Evolutionary conservation across 1,284 basidiomycete species (phyloP), one percentile per base, ranked within the genome.

Genomic region (Papiliotrema laurentii): DNA sequence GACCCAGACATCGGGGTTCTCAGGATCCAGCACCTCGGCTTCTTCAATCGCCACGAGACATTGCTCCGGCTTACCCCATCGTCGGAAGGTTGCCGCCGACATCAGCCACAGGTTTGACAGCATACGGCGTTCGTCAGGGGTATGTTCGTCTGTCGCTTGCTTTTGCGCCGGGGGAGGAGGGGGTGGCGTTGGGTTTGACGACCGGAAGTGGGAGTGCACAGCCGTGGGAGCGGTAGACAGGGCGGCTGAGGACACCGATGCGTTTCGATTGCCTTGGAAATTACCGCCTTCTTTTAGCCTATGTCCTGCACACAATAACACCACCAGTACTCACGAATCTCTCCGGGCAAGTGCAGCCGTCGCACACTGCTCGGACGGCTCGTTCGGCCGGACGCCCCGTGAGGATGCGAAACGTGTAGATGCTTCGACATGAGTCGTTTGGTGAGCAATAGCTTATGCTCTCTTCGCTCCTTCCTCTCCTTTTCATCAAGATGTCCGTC

Each of bases 81-180:
- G 77, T 28, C 96, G 80, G 77, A 97, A 98, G 0, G 89, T 93
- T 4, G 96, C 92, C 0, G 94, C 90, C 2, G 85, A 87, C 80
- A 90, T 87, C 5, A 97, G 75, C 94, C 94, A 99, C 19, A 97
- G 75, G 59, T 90, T 83, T 49, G 86, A 88, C 49, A 97, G 75
- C 30, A 93, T 72, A 27, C 83, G 77, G 33, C 83, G 82, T 61
- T 89, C 86, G 43, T 77, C 80, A n/a, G 79, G 76, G 14, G 77
- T 77, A 5, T 80, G 76, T 35, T 64, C 71, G 22, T 60, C 55
- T 1, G 55, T 37, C 6, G 46, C 40, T 2, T 27, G 25, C 5
- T 38, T 27, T 7, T 40, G 37, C 30, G 58, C 51, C 1, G 66
- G 60, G 40, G 54, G 51, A 27, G 47, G 42, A 4, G 58, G 49